Base-by-base conservation (phyloP, 176 grass and related monocot species). In the Tillandsia fasciculata region DNA sequence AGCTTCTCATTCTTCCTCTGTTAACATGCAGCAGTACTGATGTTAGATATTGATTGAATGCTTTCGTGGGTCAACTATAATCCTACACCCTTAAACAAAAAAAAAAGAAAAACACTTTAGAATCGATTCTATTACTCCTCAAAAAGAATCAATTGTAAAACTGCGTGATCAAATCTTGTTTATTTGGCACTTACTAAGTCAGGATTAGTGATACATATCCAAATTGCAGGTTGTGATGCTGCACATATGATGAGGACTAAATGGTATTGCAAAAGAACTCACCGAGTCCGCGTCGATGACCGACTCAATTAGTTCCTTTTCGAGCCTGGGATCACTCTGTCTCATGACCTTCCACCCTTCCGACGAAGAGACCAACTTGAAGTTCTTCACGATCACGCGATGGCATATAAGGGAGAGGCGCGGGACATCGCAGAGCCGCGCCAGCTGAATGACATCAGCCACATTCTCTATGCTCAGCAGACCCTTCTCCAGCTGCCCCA, bases 281-380 rank as follows among this genome's bases (percentile, higher is more conserved):
- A 88, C 89, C 4, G 85, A 63, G 47, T 87, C 84, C 49, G 58
- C 72, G 64, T 87, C 79, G 52, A 82, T 76, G 27, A 91, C 80
- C 22, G 74, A 74, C 15, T 90, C 91, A 10, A 85, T 53, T 1
- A 91, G 48, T 68, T 96, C 91, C 53, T 83, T 86, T 17, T 88
- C 91, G 54, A 96, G 71, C 65, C 48, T 66, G 0, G 82, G 85
- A 58, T 91, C 76, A 33, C 48, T 72, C 48, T 75, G 74, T 70
- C 78, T 88, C 87, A 96, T 79, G 1, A 86, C 83, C 49, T 80
- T 96, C 91, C 91, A 96, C 13, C 91, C 91, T 74, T 91, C 85
- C 1, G 91, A 74, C 28, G 57, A 28, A 9, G 77, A 91, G 23
- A 96, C 56, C 0, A 70, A 29, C 74, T 79, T 80, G 78, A 88